Evolutionary conservation across 1,139 yeast species (phyloP).

Genomic region (Pichia sp.): DNA sequence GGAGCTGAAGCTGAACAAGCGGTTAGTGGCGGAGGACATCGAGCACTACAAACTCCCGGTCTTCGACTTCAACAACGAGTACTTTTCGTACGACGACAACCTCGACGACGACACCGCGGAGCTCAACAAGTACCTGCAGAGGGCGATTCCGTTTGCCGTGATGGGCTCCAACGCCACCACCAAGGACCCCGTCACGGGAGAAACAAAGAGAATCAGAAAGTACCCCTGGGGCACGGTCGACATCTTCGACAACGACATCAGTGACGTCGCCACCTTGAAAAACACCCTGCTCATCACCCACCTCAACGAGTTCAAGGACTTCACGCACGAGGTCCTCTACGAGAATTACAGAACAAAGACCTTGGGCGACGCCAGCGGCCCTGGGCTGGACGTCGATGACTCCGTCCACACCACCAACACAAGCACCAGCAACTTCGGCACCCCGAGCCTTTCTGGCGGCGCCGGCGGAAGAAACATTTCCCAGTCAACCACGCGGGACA

Average conservation of each 20-base stretch:
- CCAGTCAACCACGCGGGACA: slow-evolving; percentile 8
- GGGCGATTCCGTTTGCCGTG: slow-evolving; percentile 80
- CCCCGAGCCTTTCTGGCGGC: neutral
- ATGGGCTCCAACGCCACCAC: slow-evolving; percentile 63
- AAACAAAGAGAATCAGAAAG: slow-evolving; percentile 68
- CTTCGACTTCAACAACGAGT: slow-evolving; percentile 71
- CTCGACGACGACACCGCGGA: slow-evolving; percentile 74
- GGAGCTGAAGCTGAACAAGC: slow-evolving; percentile 70
- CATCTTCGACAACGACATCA: slow-evolving; percentile 71
- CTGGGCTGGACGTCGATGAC: neutral
- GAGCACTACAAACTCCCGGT: slow-evolving; percentile 74
- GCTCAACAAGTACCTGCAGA: slow-evolving; percentile 72
- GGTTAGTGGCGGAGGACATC: slow-evolving; percentile 62
- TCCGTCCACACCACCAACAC: neutral
- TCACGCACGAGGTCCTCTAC: slow-evolving; percentile 86
- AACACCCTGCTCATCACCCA: slow-evolving; percentile 88
- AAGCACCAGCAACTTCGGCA: neutral
- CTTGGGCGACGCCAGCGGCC: slow-evolving; percentile 19
- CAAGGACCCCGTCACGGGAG: slow-evolving; percentile 58
- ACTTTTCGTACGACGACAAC: slow-evolving; percentile 49
- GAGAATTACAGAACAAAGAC: slow-evolving; percentile 89
- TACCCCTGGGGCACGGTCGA: slow-evolving; percentile 96
- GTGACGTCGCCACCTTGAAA: slow-evolving; percentile 78
- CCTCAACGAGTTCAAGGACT: slow-evolving; percentile 85
- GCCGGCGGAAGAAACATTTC: slow-evolving; percentile 3